Base-by-base conservation (phyloP, 768 basidiomycete genomes). In the Agrocybe praecox region DNA sequence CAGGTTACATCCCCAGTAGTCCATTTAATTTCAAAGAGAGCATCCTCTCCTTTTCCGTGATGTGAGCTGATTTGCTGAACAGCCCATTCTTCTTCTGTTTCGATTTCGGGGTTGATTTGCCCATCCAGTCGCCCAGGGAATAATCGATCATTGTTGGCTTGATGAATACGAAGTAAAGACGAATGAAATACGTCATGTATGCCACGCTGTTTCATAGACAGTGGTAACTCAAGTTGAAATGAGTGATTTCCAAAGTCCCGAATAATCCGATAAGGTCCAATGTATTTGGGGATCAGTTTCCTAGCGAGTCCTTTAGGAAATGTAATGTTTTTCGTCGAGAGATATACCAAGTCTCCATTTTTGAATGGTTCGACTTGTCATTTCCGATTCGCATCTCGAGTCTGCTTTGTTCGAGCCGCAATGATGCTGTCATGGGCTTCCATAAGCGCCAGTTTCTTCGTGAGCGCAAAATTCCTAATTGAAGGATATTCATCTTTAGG, bases 141-240 rank as follows among this genome's bases (percentile, higher is more conserved):
- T 0, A 65, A 49, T 0, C 21, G 1, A 33, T 65, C 50, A 52
- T 78, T 68, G 57, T 78, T 79, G 0, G 70, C 57, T 3, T 58
- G 17, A 46, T 68, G 67, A 2, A 56, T 61, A 0, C 59, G 17
- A 0, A 79, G 64, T 23, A 72, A 58, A 1, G 69, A 71, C 1
- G 67, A 59, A 49, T 80, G 75, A 58, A 76, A 79, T 0, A 63
- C 68, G 6, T 70, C 67, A 52, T 69, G 67, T 3, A 72, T 58
- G 17, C 55, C 66, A 15, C 46, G 32, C 9, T 53, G 47, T 21
- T 40, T 57, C 40, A 46, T 24, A 6, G 46, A 21, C 6, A 15
- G 12, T 19, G 49, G 58, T 11, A 59, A 32, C 2, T 55, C 44
- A 2, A 55, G 23, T 15, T 33, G 23, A 14, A 46, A 55, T 1